Conservation (phyloP, 179 eudicot species). For the Drosera spatulata region DNA sequence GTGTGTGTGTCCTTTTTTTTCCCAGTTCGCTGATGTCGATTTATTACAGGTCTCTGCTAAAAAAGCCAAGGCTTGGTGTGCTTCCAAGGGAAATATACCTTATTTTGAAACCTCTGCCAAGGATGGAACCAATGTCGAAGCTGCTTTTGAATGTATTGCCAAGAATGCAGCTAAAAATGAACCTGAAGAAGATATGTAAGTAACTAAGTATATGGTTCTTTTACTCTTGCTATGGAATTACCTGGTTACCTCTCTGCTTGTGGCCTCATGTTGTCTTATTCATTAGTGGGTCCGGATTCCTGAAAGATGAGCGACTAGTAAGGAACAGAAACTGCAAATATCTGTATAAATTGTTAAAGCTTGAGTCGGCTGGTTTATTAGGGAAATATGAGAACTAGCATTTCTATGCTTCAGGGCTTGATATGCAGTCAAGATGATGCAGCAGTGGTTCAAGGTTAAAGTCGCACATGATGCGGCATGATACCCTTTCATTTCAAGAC, state of each 20-base stretch:
- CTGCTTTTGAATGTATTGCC: constrained; percentile 69
- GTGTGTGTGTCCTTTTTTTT: background rate
- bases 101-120: constrained; percentile 78
- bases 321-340: no score
- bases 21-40: constrained; percentile 7
- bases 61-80: constrained; percentile 83
- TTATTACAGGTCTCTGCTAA: constrained; percentile 55
- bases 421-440: no score
- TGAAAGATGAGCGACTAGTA: no score
- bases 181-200: constrained; percentile 69
- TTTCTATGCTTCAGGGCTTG: no score
- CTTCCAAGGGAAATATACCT: constrained; percentile 71
- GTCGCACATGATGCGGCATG: no score
- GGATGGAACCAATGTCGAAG: constrained; percentile 68
- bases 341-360: no score
- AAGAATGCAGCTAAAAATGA: constrained; percentile 63
- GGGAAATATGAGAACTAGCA: no score
- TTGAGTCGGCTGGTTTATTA: no score
- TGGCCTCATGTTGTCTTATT: background rate
- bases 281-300: no score
- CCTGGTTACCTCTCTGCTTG: background rate
- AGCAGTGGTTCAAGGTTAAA: no score
- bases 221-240: background rate
- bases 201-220: constrained; percentile 6
- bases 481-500: no score